Evolutionary conservation across 2,329 filamentous ascomycete species (phyloP), one percentile per base, ranked within the genome.

Genomic region (Falciphora oryzae): DNA sequence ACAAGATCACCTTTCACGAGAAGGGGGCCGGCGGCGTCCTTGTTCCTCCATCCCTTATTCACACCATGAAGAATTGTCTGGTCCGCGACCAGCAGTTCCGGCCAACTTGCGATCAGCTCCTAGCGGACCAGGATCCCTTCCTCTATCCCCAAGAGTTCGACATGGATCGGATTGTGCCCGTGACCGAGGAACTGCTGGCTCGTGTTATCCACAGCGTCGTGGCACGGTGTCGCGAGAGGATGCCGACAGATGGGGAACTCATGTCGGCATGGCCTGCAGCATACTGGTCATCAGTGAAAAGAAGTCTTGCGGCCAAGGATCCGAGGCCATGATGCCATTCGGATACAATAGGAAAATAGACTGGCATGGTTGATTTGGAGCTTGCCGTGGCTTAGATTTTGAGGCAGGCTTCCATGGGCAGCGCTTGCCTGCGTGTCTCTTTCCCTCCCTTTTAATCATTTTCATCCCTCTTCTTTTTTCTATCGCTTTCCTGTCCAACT

Each of bases 1-100:
- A 93, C 74, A 75, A 77, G 7, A 91, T 96, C 71, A 85, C 91
- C 65, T 95, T 88, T 71, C 89, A 89, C 0, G 81, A 86, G 1
- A 80, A 83, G 3, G 91, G 89, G 16, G 79, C 93, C 62, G 91
- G 91, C 58, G 88, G 81, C 63, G 79, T 82, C 1, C 77, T 79
- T 0, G 85, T 91, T 1, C 87, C 88, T 0, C 77, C 79, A 0
- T 83, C 82, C 14, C 77, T 90, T 16, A 74, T 90, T 44, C 77
- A 82, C 35, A 89, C 87, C 0, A 80, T 91, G 80, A 83, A 79
- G 70, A 80, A 83, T 22, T 90, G 88, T 70, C 78, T 91, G 11
- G 81, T 80, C 70, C 82, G 88, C 63, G 85, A 90, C 68, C 83
- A 84, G 69, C 81, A 85, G 68, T 78, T 85, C 71, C 81, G 88